phyloP scores from a whole-genome alignment of 805 yeast species.

The Candida namnaoensis region DNA sequence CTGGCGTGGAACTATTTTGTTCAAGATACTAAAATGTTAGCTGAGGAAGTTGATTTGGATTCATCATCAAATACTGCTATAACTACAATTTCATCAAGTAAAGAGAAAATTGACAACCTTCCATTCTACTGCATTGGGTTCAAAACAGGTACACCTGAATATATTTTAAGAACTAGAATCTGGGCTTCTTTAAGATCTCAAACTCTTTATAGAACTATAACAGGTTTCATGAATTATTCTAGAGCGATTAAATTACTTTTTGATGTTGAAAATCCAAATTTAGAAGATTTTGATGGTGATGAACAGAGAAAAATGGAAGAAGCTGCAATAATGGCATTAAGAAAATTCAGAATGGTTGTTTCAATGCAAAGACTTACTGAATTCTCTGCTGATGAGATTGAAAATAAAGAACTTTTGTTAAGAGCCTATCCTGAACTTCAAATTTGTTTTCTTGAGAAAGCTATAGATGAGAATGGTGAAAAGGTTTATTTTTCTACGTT shows the following conservation, averaged over 20 bases:
- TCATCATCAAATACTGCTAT: constrained; percentile 1
- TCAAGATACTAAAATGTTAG: constrained; percentile 50
- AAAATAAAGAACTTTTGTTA: constrained; percentile 47
- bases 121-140: constrained; percentile 61
- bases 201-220: constrained; percentile 62
- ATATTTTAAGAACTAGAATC: constrained; percentile 53
- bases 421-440: constrained; percentile 64
- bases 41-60: constrained; percentile 33
- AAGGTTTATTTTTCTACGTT: constrained; percentile 50
- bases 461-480: constrained; percentile 27
- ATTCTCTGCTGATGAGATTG: constrained; percentile 48
- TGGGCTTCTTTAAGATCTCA: constrained; percentile 76
- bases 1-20: constrained; percentile 68
- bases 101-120: constrained; percentile 26
- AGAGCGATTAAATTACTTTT: constrained; percentile 60
- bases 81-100: constrained; percentile 2
- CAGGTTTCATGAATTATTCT: constrained; percentile 68
- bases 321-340: constrained; percentile 46
- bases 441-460: constrained; percentile 52
- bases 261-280: constrained; percentile 43
- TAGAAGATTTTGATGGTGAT: constrained; percentile 19
- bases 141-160: constrained; percentile 50
- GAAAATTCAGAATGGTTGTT: constrained; percentile 57
- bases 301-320: constrained; percentile 31
- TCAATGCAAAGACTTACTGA: constrained; percentile 55